Base-by-base conservation (phyloP, 768 basidiomycete species). In the Mycena indigotica region DNA sequence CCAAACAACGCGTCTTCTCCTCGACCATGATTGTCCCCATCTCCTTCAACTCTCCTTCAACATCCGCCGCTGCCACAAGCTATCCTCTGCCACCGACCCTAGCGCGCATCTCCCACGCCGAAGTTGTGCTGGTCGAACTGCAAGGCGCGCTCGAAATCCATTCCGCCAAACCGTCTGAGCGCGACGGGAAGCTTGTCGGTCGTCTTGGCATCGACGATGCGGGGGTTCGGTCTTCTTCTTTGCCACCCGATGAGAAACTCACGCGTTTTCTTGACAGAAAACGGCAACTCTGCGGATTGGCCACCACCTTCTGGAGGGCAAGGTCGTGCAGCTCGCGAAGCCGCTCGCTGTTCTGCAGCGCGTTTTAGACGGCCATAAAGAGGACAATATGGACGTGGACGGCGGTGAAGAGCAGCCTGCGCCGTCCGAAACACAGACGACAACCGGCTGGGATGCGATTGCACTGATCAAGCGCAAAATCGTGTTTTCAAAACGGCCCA, bases 241-340 rank as follows among this genome's bases (percentile, higher is more conserved):
- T n/a, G 35, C n/a, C 35, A 38, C n/a, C n/a, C n/a, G n/a, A n/a
- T n/a, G n/a, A n/a, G n/a, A n/a, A n/a, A n/a, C n/a, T n/a, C n/a
- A n/a, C n/a, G n/a, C n/a, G n/a, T n/a, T n/a, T n/a, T n/a, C n/a
- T n/a, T n/a, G 5, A 54, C 62, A 93, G 91, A 86, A 83, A 60
- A 91, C 87, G 63, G 86, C 91, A 3, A 93, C 86, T 2, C 79
- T 98, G 5, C 71, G 79, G 53, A 89, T 98, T 57, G 95, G 95
- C 13, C 87, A 95, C 72, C 93, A 97, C 66, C 78, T 95, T 28
- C 84, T 98, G 4, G 95, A 98, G 67, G 95, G 95, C 52, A 91
- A 89, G 68, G 78, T 96, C 58, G 79, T 84, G 29, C 77, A 73
- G 44, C 78, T 98, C 5, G 74, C 87, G 2, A 95, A 92, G 68